A percentile compares a stretch with the other conserved stretches of the same genome.
phyloP scores from a whole-genome alignment of 495 filamentous ascomycete genomes.

The Penicillium lividum region DNA sequence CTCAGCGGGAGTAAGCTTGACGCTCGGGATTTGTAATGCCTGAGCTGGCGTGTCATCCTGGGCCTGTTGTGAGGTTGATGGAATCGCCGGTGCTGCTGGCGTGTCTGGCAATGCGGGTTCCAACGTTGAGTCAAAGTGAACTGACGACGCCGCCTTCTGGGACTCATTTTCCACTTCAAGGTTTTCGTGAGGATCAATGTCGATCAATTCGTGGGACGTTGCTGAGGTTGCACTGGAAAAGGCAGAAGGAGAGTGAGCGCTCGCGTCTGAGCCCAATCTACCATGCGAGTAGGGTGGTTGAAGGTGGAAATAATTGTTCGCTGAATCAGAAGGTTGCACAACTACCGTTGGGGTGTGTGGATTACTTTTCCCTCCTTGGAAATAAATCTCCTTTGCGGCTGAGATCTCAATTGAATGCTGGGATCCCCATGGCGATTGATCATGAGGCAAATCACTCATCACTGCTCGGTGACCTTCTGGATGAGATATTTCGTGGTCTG shows the following conservation, averaged over 20 bases:
- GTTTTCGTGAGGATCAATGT: constrained; percentile 28
- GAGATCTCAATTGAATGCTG: constrained; percentile 26
- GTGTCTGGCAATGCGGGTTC: neutral
- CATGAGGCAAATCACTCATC: neutral
- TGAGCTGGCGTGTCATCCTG: neutral
- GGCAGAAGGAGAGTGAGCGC: constrained; percentile 27
- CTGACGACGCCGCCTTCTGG: constrained; percentile 13
- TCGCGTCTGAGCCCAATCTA: constrained; percentile 23
- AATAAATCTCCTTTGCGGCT: constrained; percentile 20
- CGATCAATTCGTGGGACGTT: constrained; percentile 44
- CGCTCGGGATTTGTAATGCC: constrained; percentile 9
- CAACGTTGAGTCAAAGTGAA: constrained; percentile 17
- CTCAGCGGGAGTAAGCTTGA: constrained; percentile 34
- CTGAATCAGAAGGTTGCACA: constrained; percentile 12
- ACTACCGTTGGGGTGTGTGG: constrained; percentile 21
- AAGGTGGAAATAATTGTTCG: constrained; percentile 2
- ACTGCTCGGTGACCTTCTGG: neutral
- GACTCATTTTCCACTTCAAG: constrained; percentile 12
- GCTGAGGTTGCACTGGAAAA: constrained; percentile 33
- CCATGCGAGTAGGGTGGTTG: constrained; percentile 15
- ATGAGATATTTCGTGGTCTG: constrained; percentile 2
- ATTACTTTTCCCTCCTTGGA: constrained; percentile 21
- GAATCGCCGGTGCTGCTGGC: constrained; percentile 1
- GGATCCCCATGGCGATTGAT: constrained; percentile 23
- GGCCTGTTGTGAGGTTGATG: neutral